These are phyloP conservation scores for Aureobasidium namibiae DNA, from an alignment of 2,329 filamentous ascomycete species.

Conservation along the genomic window DNA sequence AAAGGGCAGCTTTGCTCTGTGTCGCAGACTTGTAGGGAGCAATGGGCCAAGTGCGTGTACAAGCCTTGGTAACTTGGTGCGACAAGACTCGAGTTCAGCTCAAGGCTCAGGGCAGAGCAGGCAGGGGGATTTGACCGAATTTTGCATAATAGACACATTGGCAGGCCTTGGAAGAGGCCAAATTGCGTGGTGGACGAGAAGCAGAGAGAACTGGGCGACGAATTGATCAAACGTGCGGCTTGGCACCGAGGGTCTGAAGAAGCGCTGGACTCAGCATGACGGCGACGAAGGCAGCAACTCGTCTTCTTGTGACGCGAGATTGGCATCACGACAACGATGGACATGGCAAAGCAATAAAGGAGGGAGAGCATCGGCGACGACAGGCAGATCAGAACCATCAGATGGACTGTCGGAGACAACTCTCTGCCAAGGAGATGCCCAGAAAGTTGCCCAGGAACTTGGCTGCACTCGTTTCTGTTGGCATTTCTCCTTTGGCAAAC, in stretches of 20 bases:
- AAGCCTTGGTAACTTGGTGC: constrained; percentile 8
- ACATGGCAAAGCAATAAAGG: neutral
- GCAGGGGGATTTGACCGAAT: neutral
- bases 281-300: neutral
- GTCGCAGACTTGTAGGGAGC: neutral
- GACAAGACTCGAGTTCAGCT: neutral
- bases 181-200: neutral
- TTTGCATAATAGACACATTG: neutral
- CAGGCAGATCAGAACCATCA: constrained; percentile 1
- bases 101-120: constrained; percentile 1
- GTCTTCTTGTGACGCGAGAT: neutral
- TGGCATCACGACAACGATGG: neutral
- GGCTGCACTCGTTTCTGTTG: neutral
- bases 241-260: neutral
- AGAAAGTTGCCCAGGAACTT: no score
- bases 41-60: constrained; percentile 7
- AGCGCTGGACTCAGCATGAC: neutral
- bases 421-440: no score
- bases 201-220: neutral
- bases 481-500: neutral
- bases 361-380: neutral
- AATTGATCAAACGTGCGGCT: constrained; percentile 2
- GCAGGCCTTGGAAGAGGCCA: constrained; percentile 5
- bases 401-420: no score
- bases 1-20: neutral